Conservation (phyloP, 1,139 yeast genomes). For the Kurtzmaniella natalensis region DNA sequence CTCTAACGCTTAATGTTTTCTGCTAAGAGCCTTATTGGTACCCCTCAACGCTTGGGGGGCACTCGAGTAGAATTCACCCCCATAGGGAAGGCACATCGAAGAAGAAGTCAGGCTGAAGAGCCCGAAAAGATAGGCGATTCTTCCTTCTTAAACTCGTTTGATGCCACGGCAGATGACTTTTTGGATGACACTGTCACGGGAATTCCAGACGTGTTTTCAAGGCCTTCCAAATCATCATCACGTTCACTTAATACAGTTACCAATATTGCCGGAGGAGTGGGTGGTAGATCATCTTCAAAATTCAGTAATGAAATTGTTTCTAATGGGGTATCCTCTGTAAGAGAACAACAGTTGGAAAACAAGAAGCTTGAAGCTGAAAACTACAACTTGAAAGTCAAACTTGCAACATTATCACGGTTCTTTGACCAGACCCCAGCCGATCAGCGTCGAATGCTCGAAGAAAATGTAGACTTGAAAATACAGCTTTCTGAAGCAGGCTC, state of each 20-base stretch:
- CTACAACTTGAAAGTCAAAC: slow-evolving; percentile 55
- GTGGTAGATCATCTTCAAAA: too few relatives aligned
- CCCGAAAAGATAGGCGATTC: not conserved
- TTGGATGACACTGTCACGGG: slow-evolving; percentile 10
- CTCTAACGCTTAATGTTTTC: too few relatives aligned
- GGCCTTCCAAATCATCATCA: not conserved
- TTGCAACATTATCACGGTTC: slow-evolving; percentile 49
- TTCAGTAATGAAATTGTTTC: slow-evolving; percentile 15
- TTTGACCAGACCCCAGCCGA: slow-evolving; percentile 45
- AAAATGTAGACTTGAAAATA: slow-evolving; percentile 39
- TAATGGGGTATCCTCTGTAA: slow-evolving; percentile 35
- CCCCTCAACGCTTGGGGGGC: slow-evolving; percentile 17
- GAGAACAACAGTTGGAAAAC: slow-evolving; percentile 50
- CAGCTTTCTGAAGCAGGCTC: slow-evolving; percentile 24
- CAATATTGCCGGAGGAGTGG: not conserved
- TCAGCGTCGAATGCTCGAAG: slow-evolving; percentile 30
- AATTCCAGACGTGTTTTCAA: not conserved
- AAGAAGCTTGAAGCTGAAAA: slow-evolving; percentile 55
- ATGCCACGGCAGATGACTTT: slow-evolving; percentile 26
- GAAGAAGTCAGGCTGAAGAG: slow-evolving; percentile 5
- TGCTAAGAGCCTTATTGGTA: slow-evolving; percentile 21
- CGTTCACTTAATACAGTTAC: slow-evolving; percentile 1
- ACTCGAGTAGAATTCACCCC: slow-evolving; percentile 39
- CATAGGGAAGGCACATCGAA: slow-evolving; percentile 22
- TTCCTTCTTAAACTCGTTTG: slow-evolving; percentile 23